These are phyloP conservation scores for Scenedesmus sp. DNA, from an alignment of 163 green algal genomes.

Conservation along the genomic window DNA sequence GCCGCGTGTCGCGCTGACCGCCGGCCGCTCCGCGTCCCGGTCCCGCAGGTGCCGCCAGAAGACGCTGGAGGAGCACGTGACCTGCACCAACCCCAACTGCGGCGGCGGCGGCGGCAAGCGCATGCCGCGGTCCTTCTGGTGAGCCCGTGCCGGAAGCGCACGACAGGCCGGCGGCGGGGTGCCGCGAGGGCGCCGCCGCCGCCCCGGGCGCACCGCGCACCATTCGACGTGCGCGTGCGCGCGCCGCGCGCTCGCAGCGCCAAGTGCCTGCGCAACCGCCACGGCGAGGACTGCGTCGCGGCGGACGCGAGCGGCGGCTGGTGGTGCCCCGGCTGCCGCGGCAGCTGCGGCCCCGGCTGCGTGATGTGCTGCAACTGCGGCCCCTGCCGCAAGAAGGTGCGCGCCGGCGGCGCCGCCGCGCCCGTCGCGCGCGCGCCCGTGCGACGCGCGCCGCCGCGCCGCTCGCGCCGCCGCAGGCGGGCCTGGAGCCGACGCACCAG, in stretches of 20 bases:
- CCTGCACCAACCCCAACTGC: slow-evolving; percentile 69
- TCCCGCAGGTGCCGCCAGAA: slow-evolving; percentile 82
- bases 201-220: too few species aligned
- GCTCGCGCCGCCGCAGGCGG: slow-evolving; percentile 40
- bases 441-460: too few species aligned
- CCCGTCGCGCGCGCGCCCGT: neutral
- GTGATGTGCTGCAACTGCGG: slow-evolving; percentile 85
- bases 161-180: neutral
- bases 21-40: too few species aligned
- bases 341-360: slow-evolving; percentile 78
- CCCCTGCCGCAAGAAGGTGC: slow-evolving; percentile 76
- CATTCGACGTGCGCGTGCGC: neutral
- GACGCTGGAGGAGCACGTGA: slow-evolving; percentile 77
- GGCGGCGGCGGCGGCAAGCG: slow-evolving; percentile 53
- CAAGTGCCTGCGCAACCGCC: slow-evolving; percentile 78
- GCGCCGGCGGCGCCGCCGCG: neutral
- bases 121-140: slow-evolving; percentile 80
- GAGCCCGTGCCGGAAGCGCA: slow-evolving; percentile 12
- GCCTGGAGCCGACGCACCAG: slow-evolving; percentile 75
- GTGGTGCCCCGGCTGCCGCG: slow-evolving; percentile 80
- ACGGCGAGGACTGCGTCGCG: slow-evolving; percentile 75
- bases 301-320: slow-evolving; percentile 66
- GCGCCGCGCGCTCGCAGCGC: slow-evolving; percentile 65
- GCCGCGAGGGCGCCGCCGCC: neutral
- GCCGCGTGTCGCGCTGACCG: too few species aligned